These are phyloP conservation scores for Tranzscheliella williamsii DNA, from an alignment of 1,284 basidiomycete genomes.

Conservation along the genomic window DNA sequence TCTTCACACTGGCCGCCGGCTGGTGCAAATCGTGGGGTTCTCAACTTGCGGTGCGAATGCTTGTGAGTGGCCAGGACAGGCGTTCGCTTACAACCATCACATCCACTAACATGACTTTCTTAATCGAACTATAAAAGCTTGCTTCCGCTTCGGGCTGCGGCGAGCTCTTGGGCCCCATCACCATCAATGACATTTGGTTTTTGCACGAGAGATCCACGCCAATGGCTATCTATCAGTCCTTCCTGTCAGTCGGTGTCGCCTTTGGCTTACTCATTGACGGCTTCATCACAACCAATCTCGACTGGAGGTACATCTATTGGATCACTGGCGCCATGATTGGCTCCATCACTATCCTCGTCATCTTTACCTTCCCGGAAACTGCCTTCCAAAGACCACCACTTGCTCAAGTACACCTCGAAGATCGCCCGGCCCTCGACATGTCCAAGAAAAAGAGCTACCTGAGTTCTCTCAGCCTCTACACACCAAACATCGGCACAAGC, in stretches of 20 bases:
- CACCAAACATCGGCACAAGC: constrained; percentile 4
- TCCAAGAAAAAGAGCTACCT: background rate
- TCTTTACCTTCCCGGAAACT: constrained; percentile 21
- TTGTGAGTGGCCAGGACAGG: too few relatives aligned
- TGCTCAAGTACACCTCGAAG: background rate
- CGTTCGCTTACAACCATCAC: too few relatives aligned
- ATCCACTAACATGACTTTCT: too few relatives aligned
- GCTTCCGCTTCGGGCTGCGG: constrained; percentile 6
- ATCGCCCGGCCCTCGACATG: constrained; percentile 6
- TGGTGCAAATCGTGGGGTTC: constrained; percentile 9
- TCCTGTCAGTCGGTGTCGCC: constrained; percentile 14
- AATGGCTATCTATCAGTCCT: constrained; percentile 8
- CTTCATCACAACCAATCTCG: constrained; percentile 1
- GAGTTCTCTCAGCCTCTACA: constrained; percentile 2
- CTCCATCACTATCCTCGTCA: constrained; percentile 7
- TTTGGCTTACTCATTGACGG: constrained; percentile 13
- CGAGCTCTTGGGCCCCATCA: constrained; percentile 18
- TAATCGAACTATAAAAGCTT: too few relatives aligned
- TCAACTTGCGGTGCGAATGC: constrained; percentile 7
- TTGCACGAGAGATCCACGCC: constrained; percentile 13
- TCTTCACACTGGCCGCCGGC: constrained; percentile 1
- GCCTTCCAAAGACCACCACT: constrained; percentile 5
- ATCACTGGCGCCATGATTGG: constrained; percentile 5
- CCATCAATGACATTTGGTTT: constrained; percentile 24
- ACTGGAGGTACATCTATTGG: constrained; percentile 17